Evolutionary conservation across 306 rosid species (phyloP).

Genomic region (Notholithocarpus densiflorus): DNA sequence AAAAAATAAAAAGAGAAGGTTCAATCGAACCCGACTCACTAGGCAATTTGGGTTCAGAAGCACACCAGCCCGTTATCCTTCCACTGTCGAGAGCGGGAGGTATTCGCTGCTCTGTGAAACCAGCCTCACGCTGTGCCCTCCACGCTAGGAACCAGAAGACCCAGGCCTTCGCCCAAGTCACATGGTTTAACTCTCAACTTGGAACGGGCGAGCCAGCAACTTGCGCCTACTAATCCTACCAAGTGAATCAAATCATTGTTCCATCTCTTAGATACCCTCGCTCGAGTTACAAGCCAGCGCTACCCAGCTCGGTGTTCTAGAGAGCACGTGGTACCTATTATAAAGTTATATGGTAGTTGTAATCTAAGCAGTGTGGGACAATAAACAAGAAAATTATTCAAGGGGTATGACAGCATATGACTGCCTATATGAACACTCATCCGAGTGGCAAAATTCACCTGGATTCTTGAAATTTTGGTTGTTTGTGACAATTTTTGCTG

Average conservation of each 20-base stretch:
- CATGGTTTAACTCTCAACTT: neutral
- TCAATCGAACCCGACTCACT: too few species aligned
- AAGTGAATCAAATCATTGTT: neutral
- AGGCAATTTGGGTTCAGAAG: neutral
- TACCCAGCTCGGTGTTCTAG: neutral
- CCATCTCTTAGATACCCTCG: neutral
- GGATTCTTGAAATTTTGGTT: too few species aligned
- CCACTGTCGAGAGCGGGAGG: neutral
- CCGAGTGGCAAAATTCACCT: neutral
- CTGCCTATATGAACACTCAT: neutral
- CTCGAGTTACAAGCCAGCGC: neutral
- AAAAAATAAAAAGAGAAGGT: too few species aligned
- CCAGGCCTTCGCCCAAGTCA: neutral
- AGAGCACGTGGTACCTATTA: too few species aligned
- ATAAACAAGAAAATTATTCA: neutral
- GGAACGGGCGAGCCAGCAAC: neutral
- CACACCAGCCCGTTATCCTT: neutral
- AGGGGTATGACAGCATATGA: too few species aligned
- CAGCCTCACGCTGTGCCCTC: conserved; percentile 5
- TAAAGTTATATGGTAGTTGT: too few species aligned
- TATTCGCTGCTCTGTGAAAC: neutral
- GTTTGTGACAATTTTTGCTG: too few species aligned
- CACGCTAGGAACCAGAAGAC: neutral
- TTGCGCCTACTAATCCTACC: neutral
- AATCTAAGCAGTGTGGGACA: neutral